phyloP scores from a whole-genome alignment of 257 asterid species.

The Solanum chiquidenum region DNA sequence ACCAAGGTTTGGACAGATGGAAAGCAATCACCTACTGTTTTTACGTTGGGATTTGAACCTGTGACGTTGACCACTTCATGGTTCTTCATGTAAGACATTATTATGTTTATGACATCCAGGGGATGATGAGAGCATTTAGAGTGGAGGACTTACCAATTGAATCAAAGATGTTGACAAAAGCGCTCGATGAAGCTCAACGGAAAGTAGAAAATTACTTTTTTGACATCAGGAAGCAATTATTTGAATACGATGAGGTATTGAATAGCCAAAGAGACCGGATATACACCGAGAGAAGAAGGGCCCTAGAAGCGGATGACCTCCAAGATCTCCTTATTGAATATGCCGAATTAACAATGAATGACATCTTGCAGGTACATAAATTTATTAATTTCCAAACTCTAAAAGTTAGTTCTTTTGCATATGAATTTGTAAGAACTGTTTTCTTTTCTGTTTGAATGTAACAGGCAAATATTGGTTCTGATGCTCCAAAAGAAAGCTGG shows the following conservation, averaged over 20 bases:
- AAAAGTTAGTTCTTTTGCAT: background rate
- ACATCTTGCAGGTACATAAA: conserved; percentile 66
- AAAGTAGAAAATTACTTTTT: conserved; percentile 98
- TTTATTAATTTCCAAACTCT: background rate
- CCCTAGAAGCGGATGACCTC: conserved; percentile 83
- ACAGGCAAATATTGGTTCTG: conserved; percentile 84
- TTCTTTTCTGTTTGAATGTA: conserved; percentile 1
- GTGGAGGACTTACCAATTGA: conserved; percentile 98
- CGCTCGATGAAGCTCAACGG: conserved; percentile 97
- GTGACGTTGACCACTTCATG: background rate
- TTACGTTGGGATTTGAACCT: background rate
- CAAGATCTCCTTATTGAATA: conserved; percentile 82
- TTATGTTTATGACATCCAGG: conserved; percentile 36
- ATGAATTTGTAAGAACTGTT: background rate
- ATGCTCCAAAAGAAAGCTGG: conserved; percentile 90
- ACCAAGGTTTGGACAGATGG: background rate
- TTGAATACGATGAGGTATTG: conserved; percentile 91
- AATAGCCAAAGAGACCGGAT: conserved; percentile 99
- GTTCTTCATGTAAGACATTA: background rate
- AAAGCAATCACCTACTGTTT: background rate
- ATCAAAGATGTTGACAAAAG: conserved; percentile 96
- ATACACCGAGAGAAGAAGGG: conserved; percentile 91
- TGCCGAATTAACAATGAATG: conserved; percentile 98
- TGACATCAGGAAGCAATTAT: conserved; percentile 89
- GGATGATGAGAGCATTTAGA: conserved; percentile 97